phyloP scores from a whole-genome alignment of 2,329 filamentous ascomycete species.

The Aspergillus calidoustus region DNA sequence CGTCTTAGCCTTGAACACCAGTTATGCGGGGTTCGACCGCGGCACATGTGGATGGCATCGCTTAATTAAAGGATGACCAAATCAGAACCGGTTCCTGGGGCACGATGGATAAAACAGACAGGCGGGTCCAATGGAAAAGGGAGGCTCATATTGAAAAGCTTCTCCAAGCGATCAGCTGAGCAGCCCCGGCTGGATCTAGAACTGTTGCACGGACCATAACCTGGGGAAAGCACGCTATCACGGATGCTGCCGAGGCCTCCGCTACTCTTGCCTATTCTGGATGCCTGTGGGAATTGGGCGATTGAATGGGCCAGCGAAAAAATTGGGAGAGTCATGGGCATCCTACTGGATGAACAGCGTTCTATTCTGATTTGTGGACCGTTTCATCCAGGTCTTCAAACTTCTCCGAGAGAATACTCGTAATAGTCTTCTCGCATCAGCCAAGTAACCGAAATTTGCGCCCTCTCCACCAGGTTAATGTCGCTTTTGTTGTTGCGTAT shows the following conservation, averaged over 20 bases:
- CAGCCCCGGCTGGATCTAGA: not conserved
- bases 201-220: not conserved
- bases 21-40: not conserved
- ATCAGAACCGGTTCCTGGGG: not conserved
- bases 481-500: too few species aligned
- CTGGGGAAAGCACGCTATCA: slow-evolving; percentile 6
- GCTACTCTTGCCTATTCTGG: not conserved
- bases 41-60: not conserved
- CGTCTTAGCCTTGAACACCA: not conserved
- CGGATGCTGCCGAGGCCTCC: slow-evolving; percentile 2
- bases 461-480: too few species aligned
- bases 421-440: not conserved
- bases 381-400: not conserved
- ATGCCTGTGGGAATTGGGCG: not conserved
- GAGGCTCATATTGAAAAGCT: not conserved
- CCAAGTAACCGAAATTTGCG: not conserved
- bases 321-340: too few species aligned
- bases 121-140: not conserved
- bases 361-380: not conserved
- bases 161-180: not conserved
- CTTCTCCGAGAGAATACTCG: not conserved
- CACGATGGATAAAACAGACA: not conserved
- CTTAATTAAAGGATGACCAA: not conserved
- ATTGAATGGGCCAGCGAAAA: not conserved
- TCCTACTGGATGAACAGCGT: not conserved